A percentile compares a stretch with the other conserved stretches of the same genome.
These are phyloP conservation scores for Trichosporon faecale DNA, from an alignment of 1,284 basidiomycete genomes.

Conservation along the genomic window DNA sequence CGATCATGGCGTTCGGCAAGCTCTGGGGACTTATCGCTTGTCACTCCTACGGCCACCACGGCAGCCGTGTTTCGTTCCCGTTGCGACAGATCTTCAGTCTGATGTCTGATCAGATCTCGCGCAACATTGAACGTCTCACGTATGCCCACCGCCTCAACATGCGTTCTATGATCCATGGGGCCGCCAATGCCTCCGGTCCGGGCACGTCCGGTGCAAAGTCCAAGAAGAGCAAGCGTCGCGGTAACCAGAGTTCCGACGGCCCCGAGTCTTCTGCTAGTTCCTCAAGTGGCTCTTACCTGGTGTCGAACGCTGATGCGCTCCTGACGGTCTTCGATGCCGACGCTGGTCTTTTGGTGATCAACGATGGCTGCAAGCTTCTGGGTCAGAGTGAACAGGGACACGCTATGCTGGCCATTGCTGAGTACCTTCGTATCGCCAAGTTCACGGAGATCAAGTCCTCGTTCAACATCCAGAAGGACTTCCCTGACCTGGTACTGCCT, in stretches of 20 bases:
- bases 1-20: constrained; percentile 76
- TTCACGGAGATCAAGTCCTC: constrained; percentile 58
- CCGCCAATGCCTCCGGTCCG: not conserved
- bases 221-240: not conserved
- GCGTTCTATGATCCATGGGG: constrained; percentile 59
- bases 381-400: constrained; percentile 71
- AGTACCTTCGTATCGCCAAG: constrained; percentile 75
- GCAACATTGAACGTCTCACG: constrained; percentile 76
- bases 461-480: constrained; percentile 61
- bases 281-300: constrained; percentile 63
- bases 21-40: constrained; percentile 83
- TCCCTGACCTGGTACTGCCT: constrained; percentile 69
- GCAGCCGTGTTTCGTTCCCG: constrained; percentile 81
- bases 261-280: not conserved
- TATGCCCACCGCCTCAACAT: constrained; percentile 75
- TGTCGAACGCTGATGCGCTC: constrained; percentile 80
- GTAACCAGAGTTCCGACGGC: not conserved
- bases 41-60: constrained; percentile 73
- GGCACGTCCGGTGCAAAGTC: not conserved
- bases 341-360: constrained; percentile 77
- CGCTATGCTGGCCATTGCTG: constrained; percentile 76
- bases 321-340: constrained; percentile 80
- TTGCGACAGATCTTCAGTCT: constrained; percentile 77
- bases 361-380: constrained; percentile 79
- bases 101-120: constrained; percentile 75